These are phyloP conservation scores for Usnea hakonensis DNA, from an alignment of 495 filamentous ascomycete genomes.

Conservation along the genomic window DNA sequence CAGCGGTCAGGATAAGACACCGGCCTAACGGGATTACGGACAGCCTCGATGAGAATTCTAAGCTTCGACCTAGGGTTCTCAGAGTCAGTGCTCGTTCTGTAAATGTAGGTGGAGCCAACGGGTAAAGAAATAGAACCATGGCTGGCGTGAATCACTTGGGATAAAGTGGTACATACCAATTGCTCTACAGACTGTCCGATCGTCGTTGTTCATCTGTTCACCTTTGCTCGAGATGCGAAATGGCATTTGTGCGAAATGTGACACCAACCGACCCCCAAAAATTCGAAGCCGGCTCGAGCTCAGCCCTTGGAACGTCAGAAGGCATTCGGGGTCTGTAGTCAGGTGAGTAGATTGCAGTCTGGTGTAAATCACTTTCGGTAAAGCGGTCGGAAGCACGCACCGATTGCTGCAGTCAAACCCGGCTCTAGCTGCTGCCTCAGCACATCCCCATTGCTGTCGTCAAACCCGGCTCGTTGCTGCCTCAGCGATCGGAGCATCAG, in stretches of 20 bases:
- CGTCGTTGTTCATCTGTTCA: too few species aligned
- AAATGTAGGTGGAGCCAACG: not conserved
- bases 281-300: too few species aligned
- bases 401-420: slow-evolving; percentile 24
- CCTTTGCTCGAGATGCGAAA: too few species aligned
- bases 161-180: slow-evolving; percentile 1
- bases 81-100: not conserved
- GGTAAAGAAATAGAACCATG: not conserved
- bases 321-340: slow-evolving; percentile 7
- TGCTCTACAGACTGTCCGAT: too few species aligned
- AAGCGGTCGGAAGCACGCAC: too few species aligned
- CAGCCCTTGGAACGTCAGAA: slow-evolving; percentile 16
- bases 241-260: too few species aligned
- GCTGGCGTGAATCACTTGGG: not conserved
- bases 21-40: not conserved
- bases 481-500: slow-evolving; percentile 18
- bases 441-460: too few species aligned
- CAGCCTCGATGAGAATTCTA: slow-evolving; percentile 10
- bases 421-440: slow-evolving; percentile 18
- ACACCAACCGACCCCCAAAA: too few species aligned
- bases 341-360: not conserved
- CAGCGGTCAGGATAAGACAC: slow-evolving; percentile 17
- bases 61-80: not conserved
- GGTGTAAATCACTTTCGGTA: too few species aligned
- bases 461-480: too few species aligned